Base-by-base conservation (phyloP, 768 basidiomycete genomes). In the Rhizopogon vulgaris region DNA sequence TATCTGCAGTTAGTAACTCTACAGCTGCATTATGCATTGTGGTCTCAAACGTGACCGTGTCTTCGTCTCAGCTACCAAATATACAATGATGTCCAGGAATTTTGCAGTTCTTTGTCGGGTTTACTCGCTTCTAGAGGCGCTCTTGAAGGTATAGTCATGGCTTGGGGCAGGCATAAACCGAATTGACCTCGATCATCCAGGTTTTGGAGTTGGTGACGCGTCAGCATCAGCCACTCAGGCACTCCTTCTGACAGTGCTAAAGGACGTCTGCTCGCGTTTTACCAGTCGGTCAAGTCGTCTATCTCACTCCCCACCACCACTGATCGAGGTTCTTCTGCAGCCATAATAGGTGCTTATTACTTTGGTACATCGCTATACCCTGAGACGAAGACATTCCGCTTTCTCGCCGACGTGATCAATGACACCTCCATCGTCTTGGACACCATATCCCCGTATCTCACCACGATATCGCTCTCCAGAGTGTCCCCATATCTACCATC, bases 121-220 rank as follows among this genome's bases (percentile, higher is more conserved):
- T 67, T 87, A 25, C 59, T 87, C 17, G 80, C 85, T 1, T 85
- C 84, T 6, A 72, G 85, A 56, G 84, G 85, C 14, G 76, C 83
- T 3, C 68, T 88, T 6, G 82, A 87, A 75, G 85, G 84, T 82
- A 43, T 30, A 39, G 52, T 22, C 6, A 17, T 5, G 5, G 22
- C 6, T 9, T 9, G 11, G n/a, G 41, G n/a, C 42, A 28, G 6
- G 18, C n/a, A 12, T 3, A n/a, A 49, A 30, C 10, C 36, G 51
- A 27, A 50, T 22, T 36, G 4, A 25, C 22, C 8, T 14, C 12
- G 2, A 14, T 12, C n/a, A 1, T 39, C 15, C 54, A 83, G 84
- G 83, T 32, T 78, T 83, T 53, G 85, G 85, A 4, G 84, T 87
- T n/a, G 85, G 85, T 0, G 74, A 85, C 51, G 75, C 83, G 5